Percentiles rank a stretch among this genome's conserved stretches.
These are phyloP conservation scores for Puccinia hordei DNA, from an alignment of 1,284 basidiomycete species.

Conservation along the genomic window DNA sequence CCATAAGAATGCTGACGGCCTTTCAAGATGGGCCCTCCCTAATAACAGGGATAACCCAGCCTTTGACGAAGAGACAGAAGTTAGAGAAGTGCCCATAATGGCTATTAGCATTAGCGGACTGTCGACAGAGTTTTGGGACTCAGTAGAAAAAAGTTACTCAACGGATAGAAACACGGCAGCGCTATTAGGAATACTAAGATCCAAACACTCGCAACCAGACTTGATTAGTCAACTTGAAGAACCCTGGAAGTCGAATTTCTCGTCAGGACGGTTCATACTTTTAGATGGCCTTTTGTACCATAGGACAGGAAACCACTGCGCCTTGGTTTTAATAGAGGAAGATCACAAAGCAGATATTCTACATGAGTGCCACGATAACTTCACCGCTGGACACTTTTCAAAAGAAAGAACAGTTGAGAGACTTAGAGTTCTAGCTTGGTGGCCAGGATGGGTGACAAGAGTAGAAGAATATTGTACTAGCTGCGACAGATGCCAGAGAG, in stretches of 20 bases:
- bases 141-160: not conserved
- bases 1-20: not conserved
- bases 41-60: not conserved
- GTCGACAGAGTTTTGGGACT: not conserved
- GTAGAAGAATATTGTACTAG: not conserved
- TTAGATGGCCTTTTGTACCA: conserved; percentile 12
- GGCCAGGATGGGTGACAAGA: not conserved
- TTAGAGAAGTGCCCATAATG: not conserved
- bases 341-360: not conserved
- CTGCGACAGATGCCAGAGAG: not conserved
- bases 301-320: not conserved
- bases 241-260: not conserved
- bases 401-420: conserved; percentile 15
- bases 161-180: not conserved
- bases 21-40: not conserved
- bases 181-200: not conserved
- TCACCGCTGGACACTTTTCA: not conserved
- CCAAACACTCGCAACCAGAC: no score
- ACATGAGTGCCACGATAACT: not conserved
- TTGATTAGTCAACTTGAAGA: not conserved
- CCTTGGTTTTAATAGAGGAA: not conserved
- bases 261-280: not conserved
- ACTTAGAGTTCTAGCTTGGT: not conserved
- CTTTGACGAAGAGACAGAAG: not conserved
- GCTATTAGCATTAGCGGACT: not conserved